These are phyloP conservation scores for Dendryphion nanum DNA, from an alignment of 2,329 filamentous ascomycete genomes.

Conservation along the genomic window DNA sequence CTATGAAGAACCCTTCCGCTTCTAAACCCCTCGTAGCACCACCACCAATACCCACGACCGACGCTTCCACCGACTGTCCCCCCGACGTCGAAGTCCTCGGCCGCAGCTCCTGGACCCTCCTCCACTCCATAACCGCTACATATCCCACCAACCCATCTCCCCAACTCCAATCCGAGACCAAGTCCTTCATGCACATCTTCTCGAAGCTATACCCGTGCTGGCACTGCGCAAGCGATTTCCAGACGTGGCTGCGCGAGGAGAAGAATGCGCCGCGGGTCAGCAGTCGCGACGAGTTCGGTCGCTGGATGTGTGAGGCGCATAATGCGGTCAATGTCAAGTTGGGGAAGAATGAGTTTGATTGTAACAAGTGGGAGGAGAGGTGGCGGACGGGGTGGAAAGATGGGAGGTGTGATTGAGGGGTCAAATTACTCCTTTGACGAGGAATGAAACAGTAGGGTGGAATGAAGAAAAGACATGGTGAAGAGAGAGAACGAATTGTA, in stretches of 20 bases:
- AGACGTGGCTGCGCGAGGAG: conserved; percentile 68
- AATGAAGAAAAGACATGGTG: too few species aligned
- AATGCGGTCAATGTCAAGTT: conserved; percentile 87
- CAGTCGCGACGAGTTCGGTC: conserved; percentile 67
- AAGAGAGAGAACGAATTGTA: too few species aligned
- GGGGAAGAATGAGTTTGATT: conserved; percentile 90
- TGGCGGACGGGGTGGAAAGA: conserved; percentile 89
- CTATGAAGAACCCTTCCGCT: conserved; percentile 47
- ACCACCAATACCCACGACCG: too few species aligned
- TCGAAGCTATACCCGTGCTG: conserved; percentile 91
- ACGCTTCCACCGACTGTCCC: conserved; percentile 67
- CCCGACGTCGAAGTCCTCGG: conserved; percentile 87
- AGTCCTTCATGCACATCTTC: conserved; percentile 76
- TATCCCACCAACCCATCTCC: conserved; percentile 72
- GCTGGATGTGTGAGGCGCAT: conserved; percentile 82
- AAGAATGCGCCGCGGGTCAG: conserved; percentile 63
- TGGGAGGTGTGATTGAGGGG: conserved; percentile 62
- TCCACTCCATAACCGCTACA: conserved; percentile 85
- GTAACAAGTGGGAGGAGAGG: conserved; percentile 83
- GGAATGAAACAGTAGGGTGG: too few species aligned
- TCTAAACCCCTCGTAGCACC: neutral
- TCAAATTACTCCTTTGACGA: too few species aligned
- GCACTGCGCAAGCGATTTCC: conserved; percentile 92
- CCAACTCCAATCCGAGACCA: conserved; percentile 72
- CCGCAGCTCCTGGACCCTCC: conserved; percentile 85